These are phyloP conservation scores for Phytophthora foliorum DNA, from an alignment of 352 stramenopile species.

Conservation along the genomic window DNA sequence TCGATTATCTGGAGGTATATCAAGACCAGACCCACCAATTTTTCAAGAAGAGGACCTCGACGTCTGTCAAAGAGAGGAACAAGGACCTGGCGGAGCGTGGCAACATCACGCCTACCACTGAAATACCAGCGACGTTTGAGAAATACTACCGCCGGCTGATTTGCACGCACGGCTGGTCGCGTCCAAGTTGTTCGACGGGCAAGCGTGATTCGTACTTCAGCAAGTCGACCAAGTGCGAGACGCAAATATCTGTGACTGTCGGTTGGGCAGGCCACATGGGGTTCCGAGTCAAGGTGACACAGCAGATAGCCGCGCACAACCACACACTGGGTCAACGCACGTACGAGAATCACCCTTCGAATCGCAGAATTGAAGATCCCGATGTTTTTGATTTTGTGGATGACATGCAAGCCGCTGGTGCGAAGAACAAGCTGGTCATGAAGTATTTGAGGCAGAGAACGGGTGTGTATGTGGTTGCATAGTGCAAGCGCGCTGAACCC, in stretches of 20 bases:
- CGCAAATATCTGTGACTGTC: not conserved
- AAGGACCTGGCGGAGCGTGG: not conserved
- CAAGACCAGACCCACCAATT: constrained; percentile 1
- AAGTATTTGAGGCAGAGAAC: not conserved
- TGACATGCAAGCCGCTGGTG: not conserved
- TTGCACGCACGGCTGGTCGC: not conserved
- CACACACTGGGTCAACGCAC: not conserved
- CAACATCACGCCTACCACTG: not conserved
- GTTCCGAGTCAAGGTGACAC: not conserved
- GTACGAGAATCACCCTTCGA: not conserved
- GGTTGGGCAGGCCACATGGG: not conserved
- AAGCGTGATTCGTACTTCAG: not conserved
- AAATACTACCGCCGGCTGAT: not conserved
- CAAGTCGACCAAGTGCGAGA: not conserved
- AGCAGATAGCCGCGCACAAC: not conserved
- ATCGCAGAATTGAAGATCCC: not conserved
- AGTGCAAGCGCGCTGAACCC: no score
- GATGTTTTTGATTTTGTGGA: not conserved
- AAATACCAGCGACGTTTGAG: not conserved
- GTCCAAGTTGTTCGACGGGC: not conserved
- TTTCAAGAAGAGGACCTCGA: constrained; percentile 2
- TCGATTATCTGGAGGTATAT: not conserved
- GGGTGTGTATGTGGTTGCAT: no score
- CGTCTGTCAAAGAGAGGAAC: not conserved
- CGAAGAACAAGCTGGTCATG: not conserved